Base-by-base conservation (phyloP, 176 grass and related monocot genomes). In the Musa beccarii region DNA sequence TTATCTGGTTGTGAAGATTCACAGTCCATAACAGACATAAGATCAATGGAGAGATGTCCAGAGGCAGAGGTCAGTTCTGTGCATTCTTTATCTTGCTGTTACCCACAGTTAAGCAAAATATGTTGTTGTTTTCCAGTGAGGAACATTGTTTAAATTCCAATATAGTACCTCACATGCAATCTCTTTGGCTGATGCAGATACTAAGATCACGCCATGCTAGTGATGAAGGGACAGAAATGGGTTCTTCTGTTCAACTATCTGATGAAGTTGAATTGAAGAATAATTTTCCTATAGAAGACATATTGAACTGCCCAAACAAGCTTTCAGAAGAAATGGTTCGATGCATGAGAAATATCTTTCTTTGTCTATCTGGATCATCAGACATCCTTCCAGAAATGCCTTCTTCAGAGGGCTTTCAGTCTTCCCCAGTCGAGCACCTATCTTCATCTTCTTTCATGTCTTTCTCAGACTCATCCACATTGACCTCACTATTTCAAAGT, bases 291-390 rank as follows among this genome's bases (percentile, higher is more conserved):
- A 86, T 87, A 78, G 79, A 53, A 54, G 89, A 89, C 69, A 79
- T 93, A 29, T 97, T 82, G 90, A 72, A 79, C 23, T 79, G 82
- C 53, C 86, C 90, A 82, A 97, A 97, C 85, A 86, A 87, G 80
- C 90, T 97, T 52, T 97, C 94, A 12, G 86, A 97, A 84, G 90
- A 97, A 79, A 97, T 97, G 94, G 88, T 97, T 55, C 85, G 94
- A 63, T 97, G 94, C 90, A 97, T 97, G 94, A 97, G 90, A 83
- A 97, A 97, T 77, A 97, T 97, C 74, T 93, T 93, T 65, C 83
- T 97, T 4, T 87, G 82, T 78, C 74, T 97, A 26, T 97, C 94
- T 80, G 90, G 90, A 84, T 97, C 94, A 59, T 85, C 84, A 22
- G 92, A 91, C 78, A 71, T 64, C 74, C 75, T 73, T 8, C 71